Conservation (phyloP, 1,139 yeast genomes). For the Yamadazyma dendronema region DNA sequence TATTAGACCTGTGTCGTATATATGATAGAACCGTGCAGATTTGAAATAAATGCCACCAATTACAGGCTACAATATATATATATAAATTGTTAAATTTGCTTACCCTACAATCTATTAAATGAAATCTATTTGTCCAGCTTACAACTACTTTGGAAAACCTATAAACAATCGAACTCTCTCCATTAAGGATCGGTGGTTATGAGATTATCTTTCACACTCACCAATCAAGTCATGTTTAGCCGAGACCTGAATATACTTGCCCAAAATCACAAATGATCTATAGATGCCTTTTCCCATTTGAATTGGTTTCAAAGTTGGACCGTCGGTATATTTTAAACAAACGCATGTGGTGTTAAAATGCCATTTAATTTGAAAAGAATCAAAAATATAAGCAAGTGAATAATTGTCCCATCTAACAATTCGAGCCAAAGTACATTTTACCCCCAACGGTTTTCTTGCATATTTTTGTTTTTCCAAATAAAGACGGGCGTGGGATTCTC, state of each 20-base stretch:
- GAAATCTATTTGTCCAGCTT: not conserved
- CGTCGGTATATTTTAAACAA: not conserved
- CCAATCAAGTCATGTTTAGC: not conserved
- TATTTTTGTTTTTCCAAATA: not conserved
- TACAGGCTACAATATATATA: too few relatives aligned
- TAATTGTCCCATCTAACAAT: not conserved
- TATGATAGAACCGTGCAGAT: too few relatives aligned
- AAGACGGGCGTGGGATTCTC: not conserved
- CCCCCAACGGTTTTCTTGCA: conserved; percentile 1
- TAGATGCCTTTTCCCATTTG: too few relatives aligned
- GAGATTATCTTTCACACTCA: not conserved
- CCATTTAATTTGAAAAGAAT: not conserved
- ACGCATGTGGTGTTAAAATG: not conserved
- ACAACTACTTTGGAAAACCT: not conserved
- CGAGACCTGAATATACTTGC: not conserved
- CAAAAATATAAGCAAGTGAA: not conserved
- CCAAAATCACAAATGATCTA: not conserved
- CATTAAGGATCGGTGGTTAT: not conserved
- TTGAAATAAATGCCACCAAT: too few relatives aligned
- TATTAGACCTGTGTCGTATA: too few relatives aligned
- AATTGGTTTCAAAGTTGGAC: not conserved
- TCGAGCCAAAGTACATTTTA: not conserved
- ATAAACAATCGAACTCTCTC: not conserved
- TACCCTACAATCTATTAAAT: not conserved
- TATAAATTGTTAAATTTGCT: too few relatives aligned